A percentile compares a stretch with the other conserved stretches of the same genome.
Conservation (phyloP, 1,284 basidiomycete species). For the Fomitopsis schrenkii region DNA sequence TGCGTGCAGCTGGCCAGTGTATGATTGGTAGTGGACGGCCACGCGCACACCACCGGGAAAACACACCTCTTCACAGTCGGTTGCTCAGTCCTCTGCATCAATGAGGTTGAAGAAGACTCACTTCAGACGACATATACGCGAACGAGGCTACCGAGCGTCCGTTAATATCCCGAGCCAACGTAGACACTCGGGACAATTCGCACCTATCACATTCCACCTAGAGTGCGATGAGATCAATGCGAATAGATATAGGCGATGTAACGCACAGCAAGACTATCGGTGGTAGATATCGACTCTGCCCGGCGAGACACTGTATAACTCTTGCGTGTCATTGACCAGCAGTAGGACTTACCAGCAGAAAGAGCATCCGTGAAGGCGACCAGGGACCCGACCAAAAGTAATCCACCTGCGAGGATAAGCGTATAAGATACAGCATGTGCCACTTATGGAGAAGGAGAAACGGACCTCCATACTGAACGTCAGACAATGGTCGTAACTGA, state of each 20-base stretch:
- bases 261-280: constrained; percentile 17
- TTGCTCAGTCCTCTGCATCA: background rate
- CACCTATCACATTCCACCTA: background rate
- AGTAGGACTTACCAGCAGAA: constrained; percentile 18
- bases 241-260: background rate
- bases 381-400: constrained; percentile 26
- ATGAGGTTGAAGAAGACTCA: background rate
- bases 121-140: background rate
- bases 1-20: background rate
- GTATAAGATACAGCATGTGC: too few species aligned
- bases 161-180: background rate
- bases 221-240: background rate
- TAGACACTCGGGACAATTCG: background rate
- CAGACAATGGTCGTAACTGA: too few species aligned
- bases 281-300: constrained; percentile 24
- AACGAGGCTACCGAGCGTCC: background rate
- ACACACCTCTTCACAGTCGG: background rate
- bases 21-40: background rate
- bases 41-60: background rate
- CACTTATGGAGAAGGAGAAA: too few species aligned
- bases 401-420: constrained; percentile 12
- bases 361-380: constrained; percentile 22
- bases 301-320: background rate
- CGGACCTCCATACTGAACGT: too few species aligned
- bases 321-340: background rate